Conservation (phyloP, 805 yeast species). For the Yarrowia bubula region DNA sequence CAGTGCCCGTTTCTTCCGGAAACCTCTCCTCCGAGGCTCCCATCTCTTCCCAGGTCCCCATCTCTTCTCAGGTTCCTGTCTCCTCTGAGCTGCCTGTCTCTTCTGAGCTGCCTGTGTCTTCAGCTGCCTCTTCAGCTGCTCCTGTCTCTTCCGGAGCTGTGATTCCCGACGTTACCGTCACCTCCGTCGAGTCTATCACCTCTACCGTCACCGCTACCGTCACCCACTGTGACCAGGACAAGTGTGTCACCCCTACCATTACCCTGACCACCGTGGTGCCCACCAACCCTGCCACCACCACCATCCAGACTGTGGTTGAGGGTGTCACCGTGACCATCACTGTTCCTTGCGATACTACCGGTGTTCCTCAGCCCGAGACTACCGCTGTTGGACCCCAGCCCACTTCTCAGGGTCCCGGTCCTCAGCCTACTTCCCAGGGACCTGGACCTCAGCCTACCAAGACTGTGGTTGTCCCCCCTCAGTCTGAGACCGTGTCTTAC, state of each 20-base stretch:
- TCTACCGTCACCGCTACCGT: constrained; percentile 10
- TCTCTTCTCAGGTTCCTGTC: not conserved
- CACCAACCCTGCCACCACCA: constrained; percentile 14
- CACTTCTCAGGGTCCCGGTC: not conserved
- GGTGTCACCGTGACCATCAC: constrained; percentile 13
- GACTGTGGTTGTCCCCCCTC: not conserved
- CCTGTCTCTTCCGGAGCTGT: not conserved
- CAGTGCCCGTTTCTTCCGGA: not conserved
- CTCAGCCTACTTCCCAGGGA: not conserved
- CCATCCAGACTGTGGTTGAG: not conserved
- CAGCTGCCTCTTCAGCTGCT: not conserved
- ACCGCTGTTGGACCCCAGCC: not conserved
- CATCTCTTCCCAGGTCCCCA: not conserved
- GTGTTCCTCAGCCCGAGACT: constrained; percentile 3
- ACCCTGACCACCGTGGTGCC: constrained; percentile 24
- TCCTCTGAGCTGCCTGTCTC: not conserved
- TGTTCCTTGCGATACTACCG: constrained; percentile 23
- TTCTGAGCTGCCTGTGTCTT: not conserved
- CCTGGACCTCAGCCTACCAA: not conserved
- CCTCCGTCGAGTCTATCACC: not conserved
- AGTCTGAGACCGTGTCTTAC: not conserved
- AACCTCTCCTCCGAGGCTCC: not conserved
- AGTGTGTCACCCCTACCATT: constrained; percentile 19
- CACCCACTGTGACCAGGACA: constrained; percentile 19
- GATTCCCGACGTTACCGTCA: not conserved